phyloP scores from a whole-genome alignment of 805 yeast species.

The Kregervanrija pseudodelftensis region DNA sequence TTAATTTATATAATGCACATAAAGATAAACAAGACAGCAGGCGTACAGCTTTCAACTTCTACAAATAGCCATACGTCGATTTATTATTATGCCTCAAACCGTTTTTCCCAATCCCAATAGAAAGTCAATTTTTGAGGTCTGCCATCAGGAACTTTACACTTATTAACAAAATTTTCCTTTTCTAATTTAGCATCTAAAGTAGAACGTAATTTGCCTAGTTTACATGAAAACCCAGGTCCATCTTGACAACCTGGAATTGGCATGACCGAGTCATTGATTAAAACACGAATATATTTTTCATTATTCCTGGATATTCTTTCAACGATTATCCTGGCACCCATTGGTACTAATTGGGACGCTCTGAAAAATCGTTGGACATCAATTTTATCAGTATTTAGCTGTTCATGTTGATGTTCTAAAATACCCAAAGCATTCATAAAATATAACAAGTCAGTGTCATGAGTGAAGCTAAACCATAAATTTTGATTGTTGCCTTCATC shows the following conservation, averaged over 20 bases:
- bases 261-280: conserved; percentile 48
- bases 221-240: conserved; percentile 51
- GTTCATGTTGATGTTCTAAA: conserved; percentile 32
- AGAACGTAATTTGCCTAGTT: conserved; percentile 19
- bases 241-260: conserved; percentile 38
- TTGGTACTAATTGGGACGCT: conserved; percentile 43
- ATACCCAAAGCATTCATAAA: conserved; percentile 57
- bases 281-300: conserved; percentile 34
- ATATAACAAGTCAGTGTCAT: conserved; percentile 61
- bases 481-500: conserved; percentile 17
- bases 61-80: neutral
- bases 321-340: conserved; percentile 47
- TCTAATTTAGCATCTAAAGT: conserved; percentile 1
- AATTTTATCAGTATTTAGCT: conserved; percentile 33
- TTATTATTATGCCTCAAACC: neutral
- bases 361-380: conserved; percentile 37
- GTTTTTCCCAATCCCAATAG: conserved; percentile 23
- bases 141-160: conserved; percentile 12
- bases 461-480: conserved; percentile 52
- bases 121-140: conserved; percentile 17
- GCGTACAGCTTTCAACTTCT: too few relatives aligned
- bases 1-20: too few relatives aligned
- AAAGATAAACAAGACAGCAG: too few relatives aligned
- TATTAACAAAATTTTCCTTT: conserved; percentile 30
- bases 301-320: conserved; percentile 34